Base-by-base conservation (phyloP, 176 grass and related monocot species). In the Phoenix roebelenii region DNA sequence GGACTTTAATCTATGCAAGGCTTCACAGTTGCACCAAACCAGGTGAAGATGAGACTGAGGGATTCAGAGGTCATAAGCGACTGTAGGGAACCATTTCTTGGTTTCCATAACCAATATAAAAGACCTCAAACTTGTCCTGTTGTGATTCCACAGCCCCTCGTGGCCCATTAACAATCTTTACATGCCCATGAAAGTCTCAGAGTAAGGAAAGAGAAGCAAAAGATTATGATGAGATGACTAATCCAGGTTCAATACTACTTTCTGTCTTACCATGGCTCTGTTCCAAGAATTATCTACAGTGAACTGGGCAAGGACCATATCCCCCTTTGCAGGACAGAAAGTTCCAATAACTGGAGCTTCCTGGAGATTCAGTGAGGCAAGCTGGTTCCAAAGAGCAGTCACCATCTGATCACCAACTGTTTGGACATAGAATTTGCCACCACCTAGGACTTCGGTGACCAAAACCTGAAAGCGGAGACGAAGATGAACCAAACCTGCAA, bases 81-180 rank as follows among this genome's bases (percentile, higher is more conserved):
- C 73, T 85, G 67, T 98, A 98, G 1, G 93, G 73, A 66, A 98
- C 69, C 44, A 69, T 81, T 60, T 98, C 93, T 74, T 98, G 93
- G 76, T 98, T 98, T 10, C 93, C 93, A 49, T 89, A 98, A 64
- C 92, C 93, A 44, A 98, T 83, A 60, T 98, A 98, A 68, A 98
- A 98, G n/a, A 98, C 88, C 79, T 98, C 93, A 70, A 83, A 98
- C 23, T 85, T 79, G 75, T 98, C 84, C 18, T 82, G 64, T 30
- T 71, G 54, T 67, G 93, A 98, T 77, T 82, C 61, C 51, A 98
- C 88, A 61, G 59, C 79, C 72, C 77, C 85, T 68, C 81, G 79
- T 61, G 88, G 93, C 66, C 87, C 93, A 79, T 70, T 98, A 26
- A 98, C 93, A 63, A 98, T 83, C 93, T 98, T 62, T 52, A 77